Evolutionary conservation across 2,329 filamentous ascomycete genomes (phyloP).

Genomic region (Aspergillus puulaauensis): DNA sequence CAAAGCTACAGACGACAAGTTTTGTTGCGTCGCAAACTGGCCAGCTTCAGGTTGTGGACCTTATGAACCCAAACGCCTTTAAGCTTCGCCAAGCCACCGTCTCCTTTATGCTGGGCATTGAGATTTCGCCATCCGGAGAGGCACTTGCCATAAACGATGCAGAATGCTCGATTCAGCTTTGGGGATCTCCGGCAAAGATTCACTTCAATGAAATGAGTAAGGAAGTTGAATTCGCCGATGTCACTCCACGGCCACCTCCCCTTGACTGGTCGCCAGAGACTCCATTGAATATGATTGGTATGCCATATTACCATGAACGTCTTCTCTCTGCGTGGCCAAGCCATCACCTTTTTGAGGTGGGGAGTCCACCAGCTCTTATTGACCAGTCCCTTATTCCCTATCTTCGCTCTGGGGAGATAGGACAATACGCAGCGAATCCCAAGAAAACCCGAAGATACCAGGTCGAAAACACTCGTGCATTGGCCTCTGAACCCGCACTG

Average conservation of each 20-base stretch:
- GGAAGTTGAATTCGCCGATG: conserved; percentile 74
- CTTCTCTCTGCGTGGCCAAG: conserved; percentile 88
- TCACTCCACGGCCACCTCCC: conserved; percentile 59
- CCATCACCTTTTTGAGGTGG: conserved; percentile 79
- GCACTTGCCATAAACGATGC: conserved; percentile 78
- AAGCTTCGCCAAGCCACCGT: conserved; percentile 82
- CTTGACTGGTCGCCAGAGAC: conserved; percentile 72
- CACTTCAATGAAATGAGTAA: conserved; percentile 81
- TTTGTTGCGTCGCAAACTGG: conserved; percentile 90
- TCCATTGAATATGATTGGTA: conserved; percentile 80
- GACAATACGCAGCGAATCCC: conserved; percentile 75
- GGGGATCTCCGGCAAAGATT: conserved; percentile 82
- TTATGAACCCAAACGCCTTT: conserved; percentile 88
- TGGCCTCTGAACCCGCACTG: conserved; percentile 59
- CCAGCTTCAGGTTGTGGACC: conserved; percentile 91
- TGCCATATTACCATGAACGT: conserved; percentile 89
- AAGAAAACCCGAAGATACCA: conserved; percentile 76
- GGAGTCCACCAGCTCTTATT: conserved; percentile 73
- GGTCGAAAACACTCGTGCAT: conserved; percentile 70
- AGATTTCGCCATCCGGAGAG: conserved; percentile 85
- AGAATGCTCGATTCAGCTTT: conserved; percentile 77
- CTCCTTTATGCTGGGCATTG: conserved; percentile 73
- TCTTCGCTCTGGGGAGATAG: conserved; percentile 71
- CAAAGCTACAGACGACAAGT: conserved; percentile 89
- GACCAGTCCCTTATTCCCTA: conserved; percentile 69